Base-by-base conservation (phyloP, 1,284 basidiomycete species). In the Cryptococcus sp. region DNA sequence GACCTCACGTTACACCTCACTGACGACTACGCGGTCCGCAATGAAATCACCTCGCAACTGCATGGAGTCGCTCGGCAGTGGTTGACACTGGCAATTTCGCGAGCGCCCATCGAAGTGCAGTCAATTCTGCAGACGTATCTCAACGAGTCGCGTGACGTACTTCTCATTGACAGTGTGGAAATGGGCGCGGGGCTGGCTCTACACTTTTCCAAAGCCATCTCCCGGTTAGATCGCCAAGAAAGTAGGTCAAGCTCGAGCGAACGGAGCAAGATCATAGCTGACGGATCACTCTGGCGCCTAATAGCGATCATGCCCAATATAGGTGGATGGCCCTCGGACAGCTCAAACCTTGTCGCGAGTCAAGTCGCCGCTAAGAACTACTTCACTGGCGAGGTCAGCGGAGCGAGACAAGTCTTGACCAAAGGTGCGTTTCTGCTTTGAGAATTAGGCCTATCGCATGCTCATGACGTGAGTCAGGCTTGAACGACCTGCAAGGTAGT, bases 101-200 rank as follows among this genome's bases (percentile, higher is more conserved):
- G 92, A 20, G 92, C 94, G 8, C 96, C 95, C 0, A 85, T 94
- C 69, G 94, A 97, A 78, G 81, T 98, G 55, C 91, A 95, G 69
- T 89, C 92, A 0, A 93, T 92, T 2, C 81, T 99, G 50, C 91
- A 95, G 38, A 45, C 88, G 84, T 94, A 94, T 74, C 83, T 94
- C 19, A 84, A 87, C 54, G 81, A 88, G 40, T 87, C 87, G 66
- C 86, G 89, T 64, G 85, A 87, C 0, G 80, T 84, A 13, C 82
- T 87, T 11, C 82, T 86, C 22, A 80, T 86, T 5, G 88, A 90
- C 60, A 83, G 87, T 25, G 86, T 90, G 5, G 93, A 96, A 78
- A 83, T 97, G 58, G 93, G 93, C 3, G 90, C 93, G 17, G 90
- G 92, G 17, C 79, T 95, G 42, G 93, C 93, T 5, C 83, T 93